phyloP scores from a whole-genome alignment of 257 asterid species.

The Craterostigma plantagineum region DNA sequence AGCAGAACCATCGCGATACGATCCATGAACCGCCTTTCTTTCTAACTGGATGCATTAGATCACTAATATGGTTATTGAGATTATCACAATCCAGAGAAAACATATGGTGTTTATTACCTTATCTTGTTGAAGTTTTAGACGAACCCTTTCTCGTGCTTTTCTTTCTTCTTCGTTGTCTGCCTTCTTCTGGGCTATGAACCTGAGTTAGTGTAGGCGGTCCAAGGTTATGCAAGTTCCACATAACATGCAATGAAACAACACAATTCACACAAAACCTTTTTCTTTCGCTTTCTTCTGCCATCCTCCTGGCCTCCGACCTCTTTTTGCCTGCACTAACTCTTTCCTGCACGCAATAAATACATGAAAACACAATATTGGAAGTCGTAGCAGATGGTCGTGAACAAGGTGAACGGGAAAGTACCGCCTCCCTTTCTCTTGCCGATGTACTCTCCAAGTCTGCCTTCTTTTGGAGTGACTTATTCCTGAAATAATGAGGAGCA shows the following conservation, averaged over 20 bases:
- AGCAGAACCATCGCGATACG: no score
- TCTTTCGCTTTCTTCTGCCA: conserved; percentile 51
- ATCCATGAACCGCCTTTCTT: no score
- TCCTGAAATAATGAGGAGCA: no score
- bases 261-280: no score
- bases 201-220: no score
- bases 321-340: conserved; percentile 42
- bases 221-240: no score
- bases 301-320: conserved; percentile 26
- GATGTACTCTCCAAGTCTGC: background rate
- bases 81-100: no score
- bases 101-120: conserved; percentile 30
- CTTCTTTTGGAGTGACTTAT: no score
- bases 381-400: background rate
- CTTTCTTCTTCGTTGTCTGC: conserved; percentile 51
- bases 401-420: background rate
- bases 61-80: background rate
- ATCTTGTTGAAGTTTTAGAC: conserved; percentile 56
- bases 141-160: conserved; percentile 45
- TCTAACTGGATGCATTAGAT: background rate
- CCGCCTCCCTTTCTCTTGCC: background rate
- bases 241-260: no score
- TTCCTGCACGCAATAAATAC: conserved; percentile 22
- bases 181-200: conserved; percentile 25
- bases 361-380: background rate